Base-by-base conservation (phyloP, 345 rosid species). In the Iberis pinnata region DNA sequence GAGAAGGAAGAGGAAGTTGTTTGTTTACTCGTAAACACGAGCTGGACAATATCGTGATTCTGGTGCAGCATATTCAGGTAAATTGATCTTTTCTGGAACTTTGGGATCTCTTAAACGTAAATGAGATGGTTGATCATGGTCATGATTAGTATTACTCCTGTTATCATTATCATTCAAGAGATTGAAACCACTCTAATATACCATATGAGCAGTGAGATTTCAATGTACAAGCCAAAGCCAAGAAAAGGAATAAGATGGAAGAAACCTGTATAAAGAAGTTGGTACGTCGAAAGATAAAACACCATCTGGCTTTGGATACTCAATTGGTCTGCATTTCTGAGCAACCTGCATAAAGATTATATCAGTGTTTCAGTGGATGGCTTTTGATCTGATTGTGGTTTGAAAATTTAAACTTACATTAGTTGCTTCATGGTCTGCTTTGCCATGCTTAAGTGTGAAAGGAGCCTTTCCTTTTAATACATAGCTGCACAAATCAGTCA, bases 81-180 rank as follows among this genome's bases (percentile, higher is more conserved):
- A 79, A 76, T 90, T 90, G 4, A 86, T 70, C n/a, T 52, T 70
- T 54, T 82, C 82, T 8, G 95, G 95, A 56, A 84, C 67, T 61
- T 42, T 53, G 24, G 84, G 81, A 67, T 90, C 85, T 71, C 59
- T 86, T 60, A 90, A 67, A 15, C 71, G 79, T 64, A 89, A 79
- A 75, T 89, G 96, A 60, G 95, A 70, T 42, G 95, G 98, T 59
- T 89, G 98, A 66, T 89, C 89, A 52, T 86, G 98, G 48, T 82
- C 81, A 56, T 90, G 98, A 75, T 90, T 90, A 33, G 98, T 90
- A 70, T 82, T 90, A 71, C 98, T 90, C 87, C 98, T 89, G 67
- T 56, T 42, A 35, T 63, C 48, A 59, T 27, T 43, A 40, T 52
- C 60, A 37, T 58, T 42, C 24, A 64, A 24, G 17, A 16, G 12